Percentiles rank a stretch among this genome's conserved stretches.
phyloP scores from a whole-genome alignment of 176 grass and related monocot genomes.

The Oryza australiensis region DNA sequence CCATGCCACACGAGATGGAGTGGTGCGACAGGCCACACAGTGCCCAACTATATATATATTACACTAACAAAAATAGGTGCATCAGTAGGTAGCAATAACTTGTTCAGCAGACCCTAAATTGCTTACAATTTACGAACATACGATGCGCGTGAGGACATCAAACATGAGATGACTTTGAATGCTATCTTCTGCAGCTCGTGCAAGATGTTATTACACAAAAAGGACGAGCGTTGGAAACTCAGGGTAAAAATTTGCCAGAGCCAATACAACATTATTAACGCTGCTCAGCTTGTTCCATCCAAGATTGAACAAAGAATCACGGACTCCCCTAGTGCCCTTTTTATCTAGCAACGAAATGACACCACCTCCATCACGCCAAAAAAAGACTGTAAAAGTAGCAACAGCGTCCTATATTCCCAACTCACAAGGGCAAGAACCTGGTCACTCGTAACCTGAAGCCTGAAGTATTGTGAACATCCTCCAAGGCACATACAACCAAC shows the following conservation, averaged over 20 bases:
- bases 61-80: not conserved
- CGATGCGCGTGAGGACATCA: not conserved
- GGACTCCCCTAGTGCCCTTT: constrained; percentile 35
- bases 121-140: not conserved
- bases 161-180: not conserved
- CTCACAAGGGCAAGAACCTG: constrained; percentile 14
- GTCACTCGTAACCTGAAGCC: constrained; percentile 25
- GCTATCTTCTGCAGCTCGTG: constrained; percentile 24
- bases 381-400: constrained; percentile 24
- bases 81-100: not conserved
- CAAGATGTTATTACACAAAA: constrained; percentile 5
- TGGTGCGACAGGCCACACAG: too few species aligned
- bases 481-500: constrained; percentile 8
- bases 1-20: too few species aligned
- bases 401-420: constrained; percentile 22
- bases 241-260: constrained; percentile 24
- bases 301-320: constrained; percentile 80
- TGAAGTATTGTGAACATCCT: constrained; percentile 11
- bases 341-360: constrained; percentile 43
- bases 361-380: constrained; percentile 20
- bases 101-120: not conserved
- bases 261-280: constrained; percentile 40
- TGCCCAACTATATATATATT: too few species aligned
- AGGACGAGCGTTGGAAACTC: constrained; percentile 21
- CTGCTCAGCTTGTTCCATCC: constrained; percentile 52